Percentiles rank a stretch among this genome's conserved stretches.
Conservation (phyloP, 345 rosid genomes). For the Linum lewisii region DNA sequence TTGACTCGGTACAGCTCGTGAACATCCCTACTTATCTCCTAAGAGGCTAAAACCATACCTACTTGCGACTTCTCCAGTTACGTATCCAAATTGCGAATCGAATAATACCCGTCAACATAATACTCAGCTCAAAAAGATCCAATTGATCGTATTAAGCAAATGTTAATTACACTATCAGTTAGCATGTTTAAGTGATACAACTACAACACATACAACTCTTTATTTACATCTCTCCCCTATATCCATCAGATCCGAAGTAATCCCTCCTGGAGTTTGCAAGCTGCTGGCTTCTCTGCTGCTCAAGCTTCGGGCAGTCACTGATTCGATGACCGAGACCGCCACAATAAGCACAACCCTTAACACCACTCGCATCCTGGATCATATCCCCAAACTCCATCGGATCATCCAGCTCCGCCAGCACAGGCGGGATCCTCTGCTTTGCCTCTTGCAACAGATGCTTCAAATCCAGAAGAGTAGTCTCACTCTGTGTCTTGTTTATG, state of each 20-base stretch:
- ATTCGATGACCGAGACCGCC: constrained; percentile 93
- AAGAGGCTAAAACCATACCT: no score
- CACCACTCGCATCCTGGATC: constrained; percentile 63
- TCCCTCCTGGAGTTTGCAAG: constrained; percentile 76
- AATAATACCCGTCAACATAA: no score
- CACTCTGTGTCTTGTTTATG: constrained; percentile 90
- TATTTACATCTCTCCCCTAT: constrained; percentile 66
- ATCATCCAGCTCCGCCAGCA: constrained; percentile 74
- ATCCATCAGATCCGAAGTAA: constrained; percentile 87
- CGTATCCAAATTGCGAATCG: no score
- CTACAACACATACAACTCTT: not conserved
- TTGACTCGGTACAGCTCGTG: no score
- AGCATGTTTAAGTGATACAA: no score
- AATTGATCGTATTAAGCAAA: no score
- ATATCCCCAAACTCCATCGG: constrained; percentile 81
- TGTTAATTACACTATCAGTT: no score
- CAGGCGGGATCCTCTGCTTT: constrained; percentile 89
- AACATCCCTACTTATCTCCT: no score
- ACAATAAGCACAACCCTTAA: constrained; percentile 91
- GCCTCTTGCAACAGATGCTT: constrained; percentile 89
- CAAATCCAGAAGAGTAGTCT: constrained; percentile 74
- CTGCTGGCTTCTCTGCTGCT: constrained; percentile 75
- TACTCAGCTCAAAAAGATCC: no score
- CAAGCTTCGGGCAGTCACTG: constrained; percentile 77
- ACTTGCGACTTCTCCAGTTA: no score